Conservation (phyloP, 805 yeast genomes). For the Deakozyma indianensis region DNA sequence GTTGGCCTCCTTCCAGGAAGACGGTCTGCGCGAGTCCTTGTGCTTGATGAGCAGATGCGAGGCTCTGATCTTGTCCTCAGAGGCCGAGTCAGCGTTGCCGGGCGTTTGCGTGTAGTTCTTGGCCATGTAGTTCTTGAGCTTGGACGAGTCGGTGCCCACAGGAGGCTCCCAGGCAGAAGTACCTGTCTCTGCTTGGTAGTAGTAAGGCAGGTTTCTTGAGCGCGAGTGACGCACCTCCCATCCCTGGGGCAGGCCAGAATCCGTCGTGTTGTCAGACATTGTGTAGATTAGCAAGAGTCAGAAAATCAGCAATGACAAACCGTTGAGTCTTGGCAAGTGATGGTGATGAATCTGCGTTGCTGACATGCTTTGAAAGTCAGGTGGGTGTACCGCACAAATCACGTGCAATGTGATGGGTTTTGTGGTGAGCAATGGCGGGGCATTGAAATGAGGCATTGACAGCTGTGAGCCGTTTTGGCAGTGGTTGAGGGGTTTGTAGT, state of each 20-base stretch:
- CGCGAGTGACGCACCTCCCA: conserved; percentile 75
- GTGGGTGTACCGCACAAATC: neutral
- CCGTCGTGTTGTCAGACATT: conserved; percentile 7
- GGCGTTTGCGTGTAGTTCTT: conserved; percentile 18
- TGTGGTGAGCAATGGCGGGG: too few species aligned
- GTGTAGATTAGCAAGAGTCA: too few species aligned
- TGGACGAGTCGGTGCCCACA: conserved; percentile 52
- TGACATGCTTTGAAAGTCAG: too few species aligned
- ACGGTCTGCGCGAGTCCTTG: conserved; percentile 70
- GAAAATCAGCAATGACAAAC: too few species aligned
- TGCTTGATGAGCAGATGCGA: conserved; percentile 79
- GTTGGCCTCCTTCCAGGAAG: conserved; percentile 72
- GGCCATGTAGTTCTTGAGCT: conserved; percentile 43
- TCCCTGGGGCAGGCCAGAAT: conserved; percentile 69
- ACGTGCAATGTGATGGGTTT: neutral
- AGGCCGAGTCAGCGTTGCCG: conserved; percentile 13
- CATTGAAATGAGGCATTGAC: too few species aligned
- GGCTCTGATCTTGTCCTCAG: conserved; percentile 50
- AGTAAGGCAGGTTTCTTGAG: conserved; percentile 77
- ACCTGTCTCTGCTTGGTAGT: conserved; percentile 49
- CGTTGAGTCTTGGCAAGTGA: too few species aligned
- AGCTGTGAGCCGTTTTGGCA: too few species aligned
- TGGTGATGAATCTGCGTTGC: too few species aligned
- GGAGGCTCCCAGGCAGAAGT: conserved; percentile 91
- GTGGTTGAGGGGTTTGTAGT: too few species aligned